A percentile compares a stretch with the other conserved stretches of the same genome.
phyloP scores from a whole-genome alignment of 139 green algal genomes.

The Auxenochlorella protothecoides region DNA sequence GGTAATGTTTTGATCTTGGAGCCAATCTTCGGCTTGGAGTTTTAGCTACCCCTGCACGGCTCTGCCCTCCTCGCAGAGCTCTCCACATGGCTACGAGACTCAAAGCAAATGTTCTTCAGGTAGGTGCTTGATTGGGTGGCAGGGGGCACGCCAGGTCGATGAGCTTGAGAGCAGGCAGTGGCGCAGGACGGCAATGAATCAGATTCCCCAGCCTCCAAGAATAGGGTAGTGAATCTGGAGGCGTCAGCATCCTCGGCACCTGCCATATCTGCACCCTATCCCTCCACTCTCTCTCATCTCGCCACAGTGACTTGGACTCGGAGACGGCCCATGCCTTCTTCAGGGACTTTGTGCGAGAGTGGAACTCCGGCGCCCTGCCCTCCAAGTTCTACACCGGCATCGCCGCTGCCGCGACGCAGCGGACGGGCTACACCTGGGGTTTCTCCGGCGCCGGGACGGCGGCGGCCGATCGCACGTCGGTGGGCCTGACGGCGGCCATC shows the following conservation, averaged over 20 bases:
- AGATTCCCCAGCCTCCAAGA: no score
- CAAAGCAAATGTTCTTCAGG: constrained; percentile 31
- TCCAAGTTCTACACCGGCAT: constrained; percentile 37
- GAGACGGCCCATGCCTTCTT: constrained; percentile 39
- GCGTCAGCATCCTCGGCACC: no score
- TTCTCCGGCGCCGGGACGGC: neutral
- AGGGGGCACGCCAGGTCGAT: neutral
- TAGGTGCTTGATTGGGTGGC: neutral
- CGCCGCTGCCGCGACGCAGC: neutral
- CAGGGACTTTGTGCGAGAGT: constrained; percentile 40
- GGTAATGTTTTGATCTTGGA: no score
- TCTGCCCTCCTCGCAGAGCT: no score
- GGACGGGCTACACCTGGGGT: neutral
- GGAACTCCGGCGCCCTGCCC: constrained; percentile 36
- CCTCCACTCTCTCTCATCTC: neutral
- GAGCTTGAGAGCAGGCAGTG: no score
- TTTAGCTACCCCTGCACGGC: no score
- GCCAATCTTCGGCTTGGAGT: no score
- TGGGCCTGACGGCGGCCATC: constrained; percentile 33
- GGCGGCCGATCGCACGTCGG: neutral
- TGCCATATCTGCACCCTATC: neutral
- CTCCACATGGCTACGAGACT: constrained; percentile 5
- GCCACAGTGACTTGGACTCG: constrained; percentile 29
- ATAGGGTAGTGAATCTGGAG: no score
- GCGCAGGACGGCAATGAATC: no score